Base-by-base conservation (phyloP, 495 filamentous ascomycete species). In the Daldinia bambusicola region DNA sequence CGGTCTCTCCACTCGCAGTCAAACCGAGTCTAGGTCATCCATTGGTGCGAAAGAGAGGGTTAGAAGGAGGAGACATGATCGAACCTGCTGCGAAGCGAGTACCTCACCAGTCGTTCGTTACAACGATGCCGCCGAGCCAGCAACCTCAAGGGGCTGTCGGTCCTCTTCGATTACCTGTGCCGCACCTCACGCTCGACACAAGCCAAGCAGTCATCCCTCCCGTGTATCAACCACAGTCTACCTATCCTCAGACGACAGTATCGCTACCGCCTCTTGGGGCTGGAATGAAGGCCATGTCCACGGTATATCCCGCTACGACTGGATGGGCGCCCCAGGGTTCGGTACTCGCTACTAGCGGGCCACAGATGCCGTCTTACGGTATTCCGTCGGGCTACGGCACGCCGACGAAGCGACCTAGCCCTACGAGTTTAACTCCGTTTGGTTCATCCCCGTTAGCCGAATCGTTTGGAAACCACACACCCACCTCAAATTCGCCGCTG, bases 1-100 rank as follows among this genome's bases (percentile, higher is more conserved):
- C 78, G 2, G 72, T 84, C 4, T 90, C 90, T 10, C 87, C 89
- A 2, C 79, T 88, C n/a, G 79, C 82, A 14, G 55, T 77, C 36
- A 81, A 86, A 64, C 84, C 86, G 5, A 83, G 82, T 34, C 74
- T 82, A 26, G 81, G 82, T 34, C 79, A 82, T 20, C 51, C 75
- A 52, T 67, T 76, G 58, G 67, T 81, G 38, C 84, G 89, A 63
- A 98, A 98, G 80, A 85, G 94, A 61, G 91, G 87, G 64, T 84
- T 86, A 38, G 94, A 97, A 38, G 87, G 89, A 12, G 48, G 56
- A 7, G 82, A 86, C 10, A 79, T 77, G 31, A 78, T 83, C 9
- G 90, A 95, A 61, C 90, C 89, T 18, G 87, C 91, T 9, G 79
- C 89, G 9, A 97, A 97, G 82, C 84, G 91, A 65, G 16, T 56